phyloP scores from a whole-genome alignment of 306 rosid genomes.

The Corylus americana region DNA sequence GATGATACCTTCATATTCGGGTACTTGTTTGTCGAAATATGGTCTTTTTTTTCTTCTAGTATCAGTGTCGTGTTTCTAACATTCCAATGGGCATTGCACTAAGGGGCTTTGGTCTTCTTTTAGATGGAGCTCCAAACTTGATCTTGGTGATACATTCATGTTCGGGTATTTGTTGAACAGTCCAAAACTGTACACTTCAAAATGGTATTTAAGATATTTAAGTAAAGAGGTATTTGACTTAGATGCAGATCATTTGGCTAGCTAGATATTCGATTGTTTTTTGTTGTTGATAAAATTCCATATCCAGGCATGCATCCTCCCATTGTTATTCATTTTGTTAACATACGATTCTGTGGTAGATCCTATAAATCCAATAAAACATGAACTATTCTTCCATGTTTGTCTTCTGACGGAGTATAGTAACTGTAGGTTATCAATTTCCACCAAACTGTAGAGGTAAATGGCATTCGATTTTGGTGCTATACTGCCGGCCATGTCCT shows the following conservation, averaged over 20 bases:
- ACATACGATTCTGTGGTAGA: neutral
- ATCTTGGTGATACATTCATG: too few relatives aligned
- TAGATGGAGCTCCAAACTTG: too few relatives aligned
- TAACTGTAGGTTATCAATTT: slow-evolving; percentile 85
- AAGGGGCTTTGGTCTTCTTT: too few relatives aligned
- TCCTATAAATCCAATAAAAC: neutral
- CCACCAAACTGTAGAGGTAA: slow-evolving; percentile 92
- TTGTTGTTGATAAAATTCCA: neutral
- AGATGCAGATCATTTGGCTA: neutral
- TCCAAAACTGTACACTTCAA: neutral
- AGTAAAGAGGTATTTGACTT: neutral
- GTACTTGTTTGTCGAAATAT: too few relatives aligned
- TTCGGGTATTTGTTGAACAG: neutral
- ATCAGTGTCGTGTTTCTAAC: too few relatives aligned
- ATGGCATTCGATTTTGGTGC: slow-evolving; percentile 95
- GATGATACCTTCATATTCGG: too few relatives aligned
- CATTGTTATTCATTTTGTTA: neutral
- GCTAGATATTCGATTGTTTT: neutral
- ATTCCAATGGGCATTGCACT: too few relatives aligned
- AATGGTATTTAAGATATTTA: neutral
- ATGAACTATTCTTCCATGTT: neutral
- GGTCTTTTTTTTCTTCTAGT: too few relatives aligned
- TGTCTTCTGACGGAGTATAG: slow-evolving; percentile 32
- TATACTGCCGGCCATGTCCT: slow-evolving; percentile 97
- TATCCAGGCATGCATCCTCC: neutral